Conservation (phyloP, 2,329 filamentous ascomycete genomes). For the Xylaria arbuscula region DNA sequence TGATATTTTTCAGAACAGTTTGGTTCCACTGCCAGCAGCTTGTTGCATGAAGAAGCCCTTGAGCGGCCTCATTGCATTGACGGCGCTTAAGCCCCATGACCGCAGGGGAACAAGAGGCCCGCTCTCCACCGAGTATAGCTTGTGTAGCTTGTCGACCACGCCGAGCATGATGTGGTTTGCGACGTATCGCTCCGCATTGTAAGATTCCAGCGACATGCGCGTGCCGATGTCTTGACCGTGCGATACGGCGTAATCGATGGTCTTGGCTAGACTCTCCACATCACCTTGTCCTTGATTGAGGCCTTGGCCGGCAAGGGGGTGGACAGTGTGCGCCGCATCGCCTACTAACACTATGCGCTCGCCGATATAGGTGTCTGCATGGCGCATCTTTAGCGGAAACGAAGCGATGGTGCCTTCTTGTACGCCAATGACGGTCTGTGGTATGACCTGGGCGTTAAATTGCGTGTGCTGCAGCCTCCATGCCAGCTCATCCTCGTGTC, state of each 20-base stretch:
- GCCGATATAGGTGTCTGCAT: conserved; percentile 92
- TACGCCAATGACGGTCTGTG: conserved; percentile 74
- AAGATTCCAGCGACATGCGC: conserved; percentile 80
- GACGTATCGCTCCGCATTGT: conserved; percentile 82
- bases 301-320: conserved; percentile 93
- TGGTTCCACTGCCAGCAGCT: conserved; percentile 65
- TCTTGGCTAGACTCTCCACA: conserved; percentile 79
- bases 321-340: conserved; percentile 94
- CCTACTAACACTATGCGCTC: conserved; percentile 93
- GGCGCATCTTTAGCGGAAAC: conserved; percentile 90
- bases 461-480: conserved; percentile 83
- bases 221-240: conserved; percentile 91
- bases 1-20: conserved; percentile 39
- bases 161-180: conserved; percentile 83
- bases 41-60: conserved; percentile 90
- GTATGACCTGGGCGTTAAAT: conserved; percentile 65
- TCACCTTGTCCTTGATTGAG: conserved; percentile 94
- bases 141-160: conserved; percentile 90
- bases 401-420: conserved; percentile 85
- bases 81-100: conserved; percentile 78
- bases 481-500: conserved; percentile 78
- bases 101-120: conserved; percentile 84
- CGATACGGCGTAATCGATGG: conserved; percentile 79
- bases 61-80: conserved; percentile 78
- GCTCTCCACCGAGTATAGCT: conserved; percentile 83